Percentiles rank a stretch among this genome's conserved stretches.
Conservation (phyloP, 140 eudicot genomes). For the Bidens hawaiensis region DNA sequence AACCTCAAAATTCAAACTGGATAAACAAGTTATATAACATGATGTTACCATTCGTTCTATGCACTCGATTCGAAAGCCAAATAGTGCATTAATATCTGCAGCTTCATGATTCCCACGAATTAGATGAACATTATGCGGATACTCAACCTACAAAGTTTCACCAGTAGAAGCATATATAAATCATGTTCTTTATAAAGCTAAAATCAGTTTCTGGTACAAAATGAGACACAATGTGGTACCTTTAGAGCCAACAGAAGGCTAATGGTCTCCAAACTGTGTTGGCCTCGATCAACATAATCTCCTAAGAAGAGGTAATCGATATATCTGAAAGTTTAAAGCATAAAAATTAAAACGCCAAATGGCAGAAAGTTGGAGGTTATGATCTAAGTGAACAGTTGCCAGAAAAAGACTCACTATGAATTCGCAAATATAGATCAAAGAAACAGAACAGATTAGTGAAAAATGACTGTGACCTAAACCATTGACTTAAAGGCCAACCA, state of each 20-base stretch:
- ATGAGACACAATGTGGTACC: constrained; percentile 34
- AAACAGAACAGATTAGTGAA: not conserved
- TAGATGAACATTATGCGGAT: constrained; percentile 86
- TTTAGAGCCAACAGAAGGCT: constrained; percentile 89
- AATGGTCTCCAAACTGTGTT: constrained; percentile 97
- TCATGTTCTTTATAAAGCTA: constrained; percentile 10
- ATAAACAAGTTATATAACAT: too few relatives aligned
- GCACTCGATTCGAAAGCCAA: constrained; percentile 99
- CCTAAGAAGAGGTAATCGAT: constrained; percentile 49
- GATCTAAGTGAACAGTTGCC: not conserved
- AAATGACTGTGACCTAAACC: not conserved
- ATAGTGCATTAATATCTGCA: constrained; percentile 98
- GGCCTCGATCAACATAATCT: constrained; percentile 28
- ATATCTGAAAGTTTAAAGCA: constrained; percentile 52
- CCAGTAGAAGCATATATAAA: constrained; percentile 18
- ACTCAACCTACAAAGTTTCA: constrained; percentile 60
- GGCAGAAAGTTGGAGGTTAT: not conserved
- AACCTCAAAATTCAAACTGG: not conserved
- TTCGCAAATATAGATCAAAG: not conserved
- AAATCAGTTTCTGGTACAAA: not conserved
- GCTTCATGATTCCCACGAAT: constrained; percentile 99
- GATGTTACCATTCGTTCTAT: constrained; percentile 90
- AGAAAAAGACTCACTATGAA: not conserved
- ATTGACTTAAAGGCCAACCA: not conserved
- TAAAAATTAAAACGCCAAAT: not conserved